These are phyloP conservation scores for Quercus parvula DNA, from an alignment of 306 rosid genomes.

Conservation along the genomic window DNA sequence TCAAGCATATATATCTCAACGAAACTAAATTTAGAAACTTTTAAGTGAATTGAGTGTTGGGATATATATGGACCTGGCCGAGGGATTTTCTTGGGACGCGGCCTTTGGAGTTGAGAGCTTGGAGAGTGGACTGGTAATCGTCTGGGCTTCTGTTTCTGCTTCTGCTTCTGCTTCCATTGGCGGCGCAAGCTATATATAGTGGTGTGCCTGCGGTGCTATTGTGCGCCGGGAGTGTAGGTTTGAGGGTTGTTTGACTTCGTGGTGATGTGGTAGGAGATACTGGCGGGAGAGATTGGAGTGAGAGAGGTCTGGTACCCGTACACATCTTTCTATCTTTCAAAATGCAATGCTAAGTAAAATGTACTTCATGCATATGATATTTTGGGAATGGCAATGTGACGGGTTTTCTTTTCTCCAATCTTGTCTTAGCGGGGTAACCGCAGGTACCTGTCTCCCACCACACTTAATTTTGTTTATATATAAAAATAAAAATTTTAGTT, in stretches of 20 bases:
- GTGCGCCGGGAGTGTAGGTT: slow-evolving; percentile 18
- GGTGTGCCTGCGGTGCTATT: slow-evolving; percentile 1
- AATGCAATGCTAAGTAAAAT: too few species aligned
- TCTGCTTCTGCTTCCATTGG: slow-evolving; percentile 18
- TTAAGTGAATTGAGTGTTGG: too few species aligned
- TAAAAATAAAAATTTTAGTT: too few species aligned
- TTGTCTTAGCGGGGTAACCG: too few species aligned
- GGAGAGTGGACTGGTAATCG: slow-evolving; percentile 66
- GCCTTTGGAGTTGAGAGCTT: slow-evolving; percentile 86
- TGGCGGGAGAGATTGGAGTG: slow-evolving; percentile 58
- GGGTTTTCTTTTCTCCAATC: too few species aligned
- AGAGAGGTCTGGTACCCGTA: slow-evolving; percentile 37
- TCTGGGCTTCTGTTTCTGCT: slow-evolving; percentile 35
- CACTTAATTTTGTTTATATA: too few species aligned
- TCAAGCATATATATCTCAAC: too few species aligned
- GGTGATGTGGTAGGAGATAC: not conserved
- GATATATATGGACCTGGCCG: slow-evolving; percentile 55
- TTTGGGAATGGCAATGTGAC: too few species aligned
- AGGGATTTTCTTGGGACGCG: slow-evolving; percentile 85
- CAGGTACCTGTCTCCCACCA: too few species aligned
- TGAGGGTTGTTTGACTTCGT: slow-evolving; percentile 5
- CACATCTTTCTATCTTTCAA: slow-evolving; percentile 6
- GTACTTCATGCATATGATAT: too few species aligned
- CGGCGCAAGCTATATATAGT: slow-evolving; percentile 25
- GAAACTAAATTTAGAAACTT: too few species aligned